Percentiles rank a stretch among this genome's conserved stretches.
phyloP scores from a whole-genome alignment of 306 rosid genomes.

The Vicia villosa region DNA sequence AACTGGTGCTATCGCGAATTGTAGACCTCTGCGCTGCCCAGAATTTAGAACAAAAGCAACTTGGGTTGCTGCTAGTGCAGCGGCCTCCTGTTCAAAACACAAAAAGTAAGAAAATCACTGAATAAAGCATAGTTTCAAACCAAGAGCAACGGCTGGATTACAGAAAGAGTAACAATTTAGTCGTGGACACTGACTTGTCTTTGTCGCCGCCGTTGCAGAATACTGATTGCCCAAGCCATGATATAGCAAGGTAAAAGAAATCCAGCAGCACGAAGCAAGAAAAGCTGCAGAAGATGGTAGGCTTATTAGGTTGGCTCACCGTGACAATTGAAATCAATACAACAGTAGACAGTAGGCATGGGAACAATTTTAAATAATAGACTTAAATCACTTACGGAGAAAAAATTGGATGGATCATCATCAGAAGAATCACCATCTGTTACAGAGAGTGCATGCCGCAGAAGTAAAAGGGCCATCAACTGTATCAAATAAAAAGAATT shows the following conservation, averaged over 20 bases:
- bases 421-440: constrained; percentile 63
- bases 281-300: constrained; percentile 59
- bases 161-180: constrained; percentile 26
- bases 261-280: constrained; percentile 95
- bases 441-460: constrained; percentile 82
- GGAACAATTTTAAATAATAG: background rate
- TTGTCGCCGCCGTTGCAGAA: constrained; percentile 93
- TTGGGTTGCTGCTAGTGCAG: constrained; percentile 98
- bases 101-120: background rate
- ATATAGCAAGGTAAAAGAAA: constrained; percentile 97
- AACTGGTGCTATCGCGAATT: constrained; percentile 75
- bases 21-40: constrained; percentile 83
- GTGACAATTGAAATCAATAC: background rate
- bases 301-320: constrained; percentile 29
- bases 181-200: constrained; percentile 66
- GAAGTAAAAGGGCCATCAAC: constrained; percentile 87
- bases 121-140: constrained; percentile 30
- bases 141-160: constrained; percentile 38
- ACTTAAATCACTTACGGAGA: constrained; percentile 61
- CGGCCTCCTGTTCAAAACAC: constrained; percentile 77
- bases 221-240: constrained; percentile 98
- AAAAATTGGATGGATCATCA: constrained; percentile 71
- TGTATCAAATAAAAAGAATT: constrained; percentile 46
- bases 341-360: constrained; percentile 7
- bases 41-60: constrained; percentile 93